Base-by-base conservation (phyloP, 768 basidiomycete species). In the Roridomyces roridus region DNA sequence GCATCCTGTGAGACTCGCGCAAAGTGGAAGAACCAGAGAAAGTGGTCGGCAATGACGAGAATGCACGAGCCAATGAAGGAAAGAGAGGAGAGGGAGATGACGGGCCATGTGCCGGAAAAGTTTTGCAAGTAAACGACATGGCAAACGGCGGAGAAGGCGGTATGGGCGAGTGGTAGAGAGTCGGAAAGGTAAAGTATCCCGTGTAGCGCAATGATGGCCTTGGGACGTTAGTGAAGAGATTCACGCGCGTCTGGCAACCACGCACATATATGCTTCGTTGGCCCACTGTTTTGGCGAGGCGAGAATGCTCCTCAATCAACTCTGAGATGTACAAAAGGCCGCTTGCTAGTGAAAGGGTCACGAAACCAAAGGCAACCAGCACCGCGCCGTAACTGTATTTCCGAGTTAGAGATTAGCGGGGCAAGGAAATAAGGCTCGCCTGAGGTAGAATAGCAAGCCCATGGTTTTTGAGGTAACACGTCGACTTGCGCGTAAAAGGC, bases 1-100 rank as follows among this genome's bases (percentile, higher is more conserved):
- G 87, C 83, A 31, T 88, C 83, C 53, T 85, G 85, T 10, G 88
- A 84, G 9, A 88, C 65, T 25, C 76, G 82, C 39, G 95, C 85
- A 72, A 98, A 98, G 74, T 98, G 83, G 76, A 92, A 94, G 79
- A 99, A 99, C 93, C 96, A 98, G 36, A 93, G 71, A 69, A 98
- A 98, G 72, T 98, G 97, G 75, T 98, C 94, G 1, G 77, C 71
- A 53, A 99, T 82, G 61, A 97, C 96, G 51, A 96, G 76, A 18
- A 82, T 60, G 72, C 95, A 97, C 0, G 96, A 98, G 0, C 85
- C 80, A 42, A 98, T 72, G 80, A 99, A 98, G 6, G 86, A 85
- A 18, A 77, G 68, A 0, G 96, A 98, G 15, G 92, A 83, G 44
- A 99, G 83, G 2, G 93, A 95, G 65, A 99, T 98, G 69, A 93